These are phyloP conservation scores for Guadua angustifolia DNA, from an alignment of 176 grass and related monocot species.

Conservation along the genomic window DNA sequence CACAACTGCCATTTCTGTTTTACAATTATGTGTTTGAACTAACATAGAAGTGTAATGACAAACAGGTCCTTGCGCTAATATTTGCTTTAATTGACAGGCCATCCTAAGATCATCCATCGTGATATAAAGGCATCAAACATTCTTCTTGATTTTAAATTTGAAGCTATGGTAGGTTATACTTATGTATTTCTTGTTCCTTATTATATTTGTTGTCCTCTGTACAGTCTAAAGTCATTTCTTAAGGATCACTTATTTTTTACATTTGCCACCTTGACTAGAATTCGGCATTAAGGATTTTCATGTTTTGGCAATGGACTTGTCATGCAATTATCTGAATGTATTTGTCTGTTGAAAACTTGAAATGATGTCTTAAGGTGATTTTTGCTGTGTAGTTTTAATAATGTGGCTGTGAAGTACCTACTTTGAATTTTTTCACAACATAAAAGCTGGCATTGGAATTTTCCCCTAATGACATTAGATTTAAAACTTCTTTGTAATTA, in stretches of 20 bases:
- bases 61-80: neutral
- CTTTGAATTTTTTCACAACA: neutral
- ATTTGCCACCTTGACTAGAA: neutral
- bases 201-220: neutral
- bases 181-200: conserved; percentile 11
- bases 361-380: neutral
- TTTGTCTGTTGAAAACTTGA: neutral
- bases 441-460: neutral
- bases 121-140: conserved; percentile 83
- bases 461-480: neutral
- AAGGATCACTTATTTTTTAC: conserved; percentile 24
- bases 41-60: conserved; percentile 1
- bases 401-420: neutral
- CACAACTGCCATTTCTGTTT: conserved; percentile 19
- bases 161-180: conserved; percentile 63
- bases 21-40: neutral
- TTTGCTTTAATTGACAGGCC: conserved; percentile 54
- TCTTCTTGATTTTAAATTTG: conserved; percentile 78
- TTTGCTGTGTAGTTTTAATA: neutral
- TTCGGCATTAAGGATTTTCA: neutral
- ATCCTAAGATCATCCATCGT: conserved; percentile 85
- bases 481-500: conserved; percentile 1
- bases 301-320: neutral
- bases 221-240: conserved; percentile 3
- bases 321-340: conserved; percentile 13